Evolutionary conservation across 768 basidiomycete genomes (phyloP), one percentile per base, ranked within the genome.

Genomic region (Russula brevipes): DNA sequence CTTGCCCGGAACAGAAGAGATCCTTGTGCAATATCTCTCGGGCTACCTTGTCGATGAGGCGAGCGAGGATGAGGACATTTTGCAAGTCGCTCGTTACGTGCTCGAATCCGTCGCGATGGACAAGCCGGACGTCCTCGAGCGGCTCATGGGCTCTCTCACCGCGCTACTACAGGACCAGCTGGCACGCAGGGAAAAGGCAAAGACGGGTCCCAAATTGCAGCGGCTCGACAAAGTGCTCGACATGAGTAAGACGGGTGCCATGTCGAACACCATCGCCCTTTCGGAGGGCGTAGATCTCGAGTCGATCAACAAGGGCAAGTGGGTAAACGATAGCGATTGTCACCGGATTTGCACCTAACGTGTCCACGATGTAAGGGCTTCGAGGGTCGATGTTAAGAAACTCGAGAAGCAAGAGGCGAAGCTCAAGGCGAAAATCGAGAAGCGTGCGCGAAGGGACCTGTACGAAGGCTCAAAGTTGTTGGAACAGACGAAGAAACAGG

Each of bases 401-500:
- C 84, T 97, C 9, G 94, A 96, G 76, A 96, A 97, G 75, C 91
- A 94, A 69, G 97, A 99, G 75, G 93, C 94, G 1, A 99, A 99
- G 74, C 85, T 98, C 69, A 88, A 87, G 89, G 94, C 94, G 35
- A 99, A 99, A 76, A 95, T 98, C 67, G 94, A 98, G 76, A 99
- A 98, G 76, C 84, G 97, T n/a, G 80, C 92, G 2, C 83, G 87
- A 59, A 79, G 90, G 68, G 91, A 93, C 76, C 80, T 97, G 42
- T 99, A 97, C 73, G 96, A 98, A 72, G 96, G 97, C 8, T 95
- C 93, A 8, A 98, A 97, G 74, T 78, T 99, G 38, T 80, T 99
- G 59, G 94, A 97, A 71, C 87, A 93, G 67, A 87, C 91, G 74
- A 85, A 87, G 74, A 94, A 94, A 77, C 93, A 94, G 80, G 90